phyloP scores from a whole-genome alignment of 768 basidiomycete species.

The Saitozyma sp. region DNA sequence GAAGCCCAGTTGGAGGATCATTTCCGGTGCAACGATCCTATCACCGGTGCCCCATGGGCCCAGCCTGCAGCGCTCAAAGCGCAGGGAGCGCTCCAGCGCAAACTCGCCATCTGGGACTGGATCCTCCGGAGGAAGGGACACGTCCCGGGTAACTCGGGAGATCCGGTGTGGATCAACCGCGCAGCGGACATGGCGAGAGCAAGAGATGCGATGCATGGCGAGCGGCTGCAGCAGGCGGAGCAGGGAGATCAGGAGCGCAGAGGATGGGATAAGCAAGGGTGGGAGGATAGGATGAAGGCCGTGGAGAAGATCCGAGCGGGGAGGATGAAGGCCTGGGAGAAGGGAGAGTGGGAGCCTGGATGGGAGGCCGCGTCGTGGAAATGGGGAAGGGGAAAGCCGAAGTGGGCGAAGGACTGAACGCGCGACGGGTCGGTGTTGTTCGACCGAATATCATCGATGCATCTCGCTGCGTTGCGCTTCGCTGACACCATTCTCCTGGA shows the following conservation, averaged over 20 bases:
- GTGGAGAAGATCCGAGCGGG: not conserved
- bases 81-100: not conserved
- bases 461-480: no score
- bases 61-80: not conserved
- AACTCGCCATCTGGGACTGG: not conserved
- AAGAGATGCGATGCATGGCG: constrained; percentile 18
- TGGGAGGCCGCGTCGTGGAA: constrained; percentile 12
- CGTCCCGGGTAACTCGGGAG: not conserved
- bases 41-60: constrained; percentile 7
- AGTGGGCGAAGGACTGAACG: constrained; percentile 16
- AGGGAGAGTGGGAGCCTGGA: constrained; percentile 4
- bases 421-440: not conserved
- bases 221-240: constrained; percentile 5
- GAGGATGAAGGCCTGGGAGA: not conserved
- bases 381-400: constrained; percentile 15
- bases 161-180: constrained; percentile 35
- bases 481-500: no score
- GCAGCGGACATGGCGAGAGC: constrained; percentile 33
- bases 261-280: not conserved
- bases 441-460: no score
- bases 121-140: not conserved
- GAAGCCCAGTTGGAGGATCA: constrained; percentile 1
- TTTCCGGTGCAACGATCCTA: constrained; percentile 5
- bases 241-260: not conserved
- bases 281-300: not conserved